Evolutionary conservation across 75 land plant species (phyloP).

Genomic region (Cunninghamia lanceolata): DNA sequence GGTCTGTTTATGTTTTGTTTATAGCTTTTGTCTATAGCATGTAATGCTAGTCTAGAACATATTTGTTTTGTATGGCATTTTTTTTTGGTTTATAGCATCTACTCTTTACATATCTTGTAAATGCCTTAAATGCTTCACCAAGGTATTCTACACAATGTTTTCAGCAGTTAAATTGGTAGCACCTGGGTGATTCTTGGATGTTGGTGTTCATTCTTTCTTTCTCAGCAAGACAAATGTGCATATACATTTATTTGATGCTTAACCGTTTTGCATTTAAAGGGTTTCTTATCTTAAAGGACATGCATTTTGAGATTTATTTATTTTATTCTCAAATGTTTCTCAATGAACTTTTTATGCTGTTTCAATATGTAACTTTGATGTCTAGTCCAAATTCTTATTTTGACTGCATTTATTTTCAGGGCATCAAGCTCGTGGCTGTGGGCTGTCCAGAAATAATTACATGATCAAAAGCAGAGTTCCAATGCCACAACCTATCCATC

Average conservation of each 20-base stretch:
- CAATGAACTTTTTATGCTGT: not conserved
- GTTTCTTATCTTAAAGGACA: not conserved
- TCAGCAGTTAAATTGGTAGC: not conserved
- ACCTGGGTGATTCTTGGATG: not conserved
- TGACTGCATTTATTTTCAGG: not conserved
- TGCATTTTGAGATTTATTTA: slow-evolving; percentile 4
- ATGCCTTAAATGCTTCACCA: not conserved
- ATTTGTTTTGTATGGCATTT: not conserved
- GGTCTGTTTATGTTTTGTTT: not conserved
- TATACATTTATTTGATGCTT: not conserved
- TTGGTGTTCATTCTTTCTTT: not conserved
- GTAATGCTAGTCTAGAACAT: not conserved
- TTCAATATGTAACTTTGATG: not conserved
- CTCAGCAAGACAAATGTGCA: not conserved
- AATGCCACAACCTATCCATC: not conserved
- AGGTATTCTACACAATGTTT: not conserved
- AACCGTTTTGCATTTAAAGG: not conserved
- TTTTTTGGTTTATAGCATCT: not conserved
- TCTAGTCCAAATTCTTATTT: not conserved
- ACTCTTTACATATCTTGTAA: not conserved
- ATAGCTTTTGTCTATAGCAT: not conserved
- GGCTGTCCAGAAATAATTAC: slow-evolving; percentile 1
- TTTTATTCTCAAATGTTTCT: not conserved
- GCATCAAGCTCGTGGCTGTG: not conserved
- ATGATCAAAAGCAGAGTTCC: not conserved